phyloP scores from a whole-genome alignment of 257 asterid species.

The Verbascum thapsus region DNA sequence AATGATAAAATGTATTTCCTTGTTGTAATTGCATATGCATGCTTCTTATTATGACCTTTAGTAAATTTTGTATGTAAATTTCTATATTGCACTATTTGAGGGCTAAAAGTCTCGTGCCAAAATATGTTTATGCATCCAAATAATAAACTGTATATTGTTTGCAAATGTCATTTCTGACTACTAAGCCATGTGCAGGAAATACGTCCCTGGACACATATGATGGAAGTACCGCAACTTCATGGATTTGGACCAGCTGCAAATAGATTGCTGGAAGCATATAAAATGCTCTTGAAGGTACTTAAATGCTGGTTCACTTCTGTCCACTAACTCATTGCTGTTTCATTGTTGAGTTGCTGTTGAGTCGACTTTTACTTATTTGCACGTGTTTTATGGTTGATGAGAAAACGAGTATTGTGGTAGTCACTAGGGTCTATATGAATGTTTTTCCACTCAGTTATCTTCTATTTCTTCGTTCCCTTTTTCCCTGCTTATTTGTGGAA shows the following conservation, averaged over 20 bases:
- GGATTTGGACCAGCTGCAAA: constrained; percentile 99
- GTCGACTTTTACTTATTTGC: neutral
- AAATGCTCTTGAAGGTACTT: constrained; percentile 94
- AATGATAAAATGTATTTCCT: too few species aligned
- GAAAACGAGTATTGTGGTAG: neutral
- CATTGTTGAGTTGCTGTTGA: too few species aligned
- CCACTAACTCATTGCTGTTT: constrained; percentile 20
- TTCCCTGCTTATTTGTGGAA: too few species aligned
- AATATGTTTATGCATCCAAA: constrained; percentile 2
- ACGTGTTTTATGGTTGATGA: constrained; percentile 20
- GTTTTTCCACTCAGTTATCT: neutral
- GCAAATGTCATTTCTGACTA: constrained; percentile 11
- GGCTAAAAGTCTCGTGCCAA: constrained; percentile 21
- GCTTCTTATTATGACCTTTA: neutral
- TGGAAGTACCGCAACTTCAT: constrained; percentile 99
- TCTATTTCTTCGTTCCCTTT: neutral
- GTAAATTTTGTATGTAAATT: constrained; percentile 8
- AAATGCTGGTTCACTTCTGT: constrained; percentile 12
- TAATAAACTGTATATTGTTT: constrained; percentile 6
- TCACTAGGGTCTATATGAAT: neutral
- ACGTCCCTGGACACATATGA: constrained; percentile 99
- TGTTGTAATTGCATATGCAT: constrained; percentile 5
- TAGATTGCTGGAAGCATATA: constrained; percentile 92
- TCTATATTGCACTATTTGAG: constrained; percentile 6
- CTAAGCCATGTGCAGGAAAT: constrained; percentile 62